A percentile compares a stretch with the other conserved stretches of the same genome.
These are phyloP conservation scores for Chionographis japonica DNA, from an alignment of 106 monocot genomes.

Conservation along the genomic window DNA sequence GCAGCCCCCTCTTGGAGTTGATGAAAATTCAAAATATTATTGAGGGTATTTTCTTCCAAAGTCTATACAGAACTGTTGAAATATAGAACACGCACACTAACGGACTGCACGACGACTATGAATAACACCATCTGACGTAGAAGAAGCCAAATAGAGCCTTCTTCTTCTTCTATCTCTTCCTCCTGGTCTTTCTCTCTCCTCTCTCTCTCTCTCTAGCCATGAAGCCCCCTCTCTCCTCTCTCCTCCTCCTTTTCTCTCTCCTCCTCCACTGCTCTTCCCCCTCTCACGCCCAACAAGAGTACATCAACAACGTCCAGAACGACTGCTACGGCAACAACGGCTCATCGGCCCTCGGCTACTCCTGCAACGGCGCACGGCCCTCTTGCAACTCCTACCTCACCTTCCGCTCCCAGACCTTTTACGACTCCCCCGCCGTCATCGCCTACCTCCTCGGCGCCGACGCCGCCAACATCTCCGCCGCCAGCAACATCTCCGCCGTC, in stretches of 20 bases:
- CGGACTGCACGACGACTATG: no score
- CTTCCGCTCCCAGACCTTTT: slow-evolving; percentile 54
- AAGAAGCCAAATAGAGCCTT: no score
- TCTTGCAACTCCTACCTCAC: slow-evolving; percentile 58
- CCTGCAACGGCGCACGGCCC: slow-evolving; percentile 33
- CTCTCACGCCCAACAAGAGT: slow-evolving; percentile 46
- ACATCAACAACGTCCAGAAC: slow-evolving; percentile 36
- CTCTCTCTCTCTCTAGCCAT: neutral
- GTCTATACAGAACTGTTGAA: no score
- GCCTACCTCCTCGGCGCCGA: slow-evolving; percentile 45
- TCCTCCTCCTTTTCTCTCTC: neutral
- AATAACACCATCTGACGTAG: no score
- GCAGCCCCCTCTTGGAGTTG: no score
- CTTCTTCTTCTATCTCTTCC: no score
- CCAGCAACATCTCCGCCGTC: slow-evolving; percentile 35
- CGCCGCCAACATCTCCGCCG: slow-evolving; percentile 26
- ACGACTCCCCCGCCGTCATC: slow-evolving; percentile 51
- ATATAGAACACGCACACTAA: no score
- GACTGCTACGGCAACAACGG: slow-evolving; percentile 42
- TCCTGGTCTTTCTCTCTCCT: no score
- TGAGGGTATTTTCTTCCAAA: no score
- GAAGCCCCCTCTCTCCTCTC: neutral
- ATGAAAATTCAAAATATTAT: no score
- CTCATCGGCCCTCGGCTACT: slow-evolving; percentile 66
- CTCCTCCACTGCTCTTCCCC: slow-evolving; percentile 6